Conservation (phyloP, 257 asterid species). For the Gynochthodes officinalis region DNA sequence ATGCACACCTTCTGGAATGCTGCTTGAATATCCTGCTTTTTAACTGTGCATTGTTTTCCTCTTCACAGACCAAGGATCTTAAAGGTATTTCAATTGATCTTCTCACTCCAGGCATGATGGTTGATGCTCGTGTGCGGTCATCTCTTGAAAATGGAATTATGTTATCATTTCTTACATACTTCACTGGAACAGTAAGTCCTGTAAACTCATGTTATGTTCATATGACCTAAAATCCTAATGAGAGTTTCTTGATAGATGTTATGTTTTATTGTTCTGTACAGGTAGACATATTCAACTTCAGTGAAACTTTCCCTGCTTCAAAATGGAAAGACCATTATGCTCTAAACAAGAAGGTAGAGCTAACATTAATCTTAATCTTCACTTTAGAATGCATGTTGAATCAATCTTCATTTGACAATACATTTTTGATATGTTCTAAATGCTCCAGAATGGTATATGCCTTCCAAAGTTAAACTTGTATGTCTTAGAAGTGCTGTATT, state of each 20-base stretch:
- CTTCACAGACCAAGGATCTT: slow-evolving; percentile 79
- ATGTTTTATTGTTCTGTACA: slow-evolving; percentile 29
- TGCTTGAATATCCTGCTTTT: slow-evolving; percentile 20
- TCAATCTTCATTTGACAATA: not conserved
- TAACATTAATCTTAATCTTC: not conserved
- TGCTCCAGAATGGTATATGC: not conserved
- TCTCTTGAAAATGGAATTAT: slow-evolving; percentile 84
- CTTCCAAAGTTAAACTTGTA: not conserved
- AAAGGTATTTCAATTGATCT: slow-evolving; percentile 92
- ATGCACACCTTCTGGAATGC: slow-evolving; percentile 1
- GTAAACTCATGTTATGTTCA: slow-evolving; percentile 20
- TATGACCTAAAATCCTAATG: slow-evolving; percentile 4
- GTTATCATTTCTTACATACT: slow-evolving; percentile 85
- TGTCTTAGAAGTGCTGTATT: not conserved
- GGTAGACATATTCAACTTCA: slow-evolving; percentile 83
- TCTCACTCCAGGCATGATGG: slow-evolving; percentile 99
- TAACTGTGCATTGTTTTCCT: slow-evolving; percentile 21
- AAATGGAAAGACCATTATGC: slow-evolving; percentile 77
- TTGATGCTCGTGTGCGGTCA: slow-evolving; percentile 82
- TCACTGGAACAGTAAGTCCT: slow-evolving; percentile 90
- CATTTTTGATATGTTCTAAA: not conserved
- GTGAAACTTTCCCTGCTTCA: slow-evolving; percentile 60
- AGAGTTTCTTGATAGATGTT: slow-evolving; percentile 10
- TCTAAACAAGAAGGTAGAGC: slow-evolving; percentile 72
- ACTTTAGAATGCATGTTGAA: not conserved